Conservation (phyloP, 495 filamentous ascomycete species). For the Penicillium paradoxum region DNA sequence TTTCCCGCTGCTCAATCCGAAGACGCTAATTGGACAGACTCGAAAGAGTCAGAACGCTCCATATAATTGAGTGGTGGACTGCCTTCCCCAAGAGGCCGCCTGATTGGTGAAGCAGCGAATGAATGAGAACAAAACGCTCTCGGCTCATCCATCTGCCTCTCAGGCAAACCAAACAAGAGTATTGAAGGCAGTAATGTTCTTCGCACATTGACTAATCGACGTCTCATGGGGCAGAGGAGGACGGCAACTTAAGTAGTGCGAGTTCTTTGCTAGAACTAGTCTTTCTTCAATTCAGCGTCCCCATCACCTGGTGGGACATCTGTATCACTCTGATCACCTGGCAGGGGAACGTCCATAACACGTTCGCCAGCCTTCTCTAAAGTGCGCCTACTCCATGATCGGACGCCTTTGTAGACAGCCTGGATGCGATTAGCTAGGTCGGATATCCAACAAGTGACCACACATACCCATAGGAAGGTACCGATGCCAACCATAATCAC, state of each 20-base stretch:
- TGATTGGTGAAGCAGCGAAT: conserved; percentile 31
- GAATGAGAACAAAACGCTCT: conserved; percentile 41
- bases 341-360: conserved; percentile 77
- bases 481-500: conserved; percentile 73
- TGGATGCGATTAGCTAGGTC: conserved; percentile 34
- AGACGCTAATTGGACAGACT: conserved; percentile 7
- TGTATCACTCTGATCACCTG: conserved; percentile 67
- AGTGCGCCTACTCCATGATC: conserved; percentile 60
- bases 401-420: conserved; percentile 76
- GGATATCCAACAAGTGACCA: neutral
- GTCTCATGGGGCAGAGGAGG: conserved; percentile 62
- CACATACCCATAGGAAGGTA: conserved; percentile 77
- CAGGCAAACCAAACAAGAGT: conserved; percentile 26
- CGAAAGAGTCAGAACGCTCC: conserved; percentile 21
- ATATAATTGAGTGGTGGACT: conserved; percentile 28
- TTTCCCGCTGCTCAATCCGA: conserved; percentile 37
- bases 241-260: conserved; percentile 95
- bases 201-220: conserved; percentile 94
- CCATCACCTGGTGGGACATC: conserved; percentile 76
- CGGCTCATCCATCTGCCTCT: conserved; percentile 19
- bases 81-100: conserved; percentile 34
- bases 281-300: conserved; percentile 43
- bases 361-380: conserved; percentile 71
- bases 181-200: conserved; percentile 56
- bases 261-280: conserved; percentile 8